Conservation (phyloP, 768 basidiomycete species). For the Lactifluus echinatus region DNA sequence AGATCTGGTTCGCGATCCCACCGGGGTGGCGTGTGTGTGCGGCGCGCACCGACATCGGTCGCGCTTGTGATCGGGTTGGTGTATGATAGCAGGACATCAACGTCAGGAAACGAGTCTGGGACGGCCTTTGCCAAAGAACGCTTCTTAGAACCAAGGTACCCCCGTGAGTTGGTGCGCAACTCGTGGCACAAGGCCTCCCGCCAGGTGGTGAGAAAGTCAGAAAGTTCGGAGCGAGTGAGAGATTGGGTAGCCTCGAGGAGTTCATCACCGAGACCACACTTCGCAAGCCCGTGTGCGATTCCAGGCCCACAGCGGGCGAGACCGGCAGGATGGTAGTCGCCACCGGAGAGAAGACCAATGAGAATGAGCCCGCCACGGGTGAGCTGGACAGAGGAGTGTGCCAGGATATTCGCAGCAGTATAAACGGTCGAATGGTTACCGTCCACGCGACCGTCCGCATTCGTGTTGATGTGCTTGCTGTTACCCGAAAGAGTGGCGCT, state of each 20-base stretch:
- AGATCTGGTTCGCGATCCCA: slow-evolving; percentile 59
- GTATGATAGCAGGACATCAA: slow-evolving; percentile 72
- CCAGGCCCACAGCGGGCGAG: slow-evolving; percentile 57
- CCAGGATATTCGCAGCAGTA: slow-evolving; percentile 31
- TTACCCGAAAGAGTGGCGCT: slow-evolving; percentile 70
- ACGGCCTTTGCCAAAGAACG: slow-evolving; percentile 55
- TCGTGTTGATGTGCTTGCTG: slow-evolving; percentile 49
- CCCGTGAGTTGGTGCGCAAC: slow-evolving; percentile 58
- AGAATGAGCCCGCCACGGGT: slow-evolving; percentile 64
- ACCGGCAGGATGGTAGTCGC: slow-evolving; percentile 78
- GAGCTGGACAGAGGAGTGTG: slow-evolving; percentile 43
- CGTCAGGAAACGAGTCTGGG: slow-evolving; percentile 58
- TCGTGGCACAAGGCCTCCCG: slow-evolving; percentile 51
- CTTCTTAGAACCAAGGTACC: slow-evolving; percentile 55
- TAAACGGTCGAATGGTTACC: slow-evolving; percentile 54
- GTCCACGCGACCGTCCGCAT: slow-evolving; percentile 62
- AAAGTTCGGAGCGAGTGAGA: slow-evolving; percentile 34
- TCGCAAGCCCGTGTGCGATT: slow-evolving; percentile 70
- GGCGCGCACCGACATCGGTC: slow-evolving; percentile 35
- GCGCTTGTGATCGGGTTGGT: slow-evolving; percentile 69
- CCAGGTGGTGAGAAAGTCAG: slow-evolving; percentile 54
- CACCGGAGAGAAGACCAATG: slow-evolving; percentile 79
- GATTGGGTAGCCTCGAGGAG: slow-evolving; percentile 52
- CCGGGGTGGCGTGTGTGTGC: slow-evolving; percentile 27
- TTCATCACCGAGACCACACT: slow-evolving; percentile 70